Percentiles rank a stretch among this genome's conserved stretches.
Evolutionary conservation across 139 green algal species (phyloP).

Genomic region (Picochlorum sp.): DNA sequence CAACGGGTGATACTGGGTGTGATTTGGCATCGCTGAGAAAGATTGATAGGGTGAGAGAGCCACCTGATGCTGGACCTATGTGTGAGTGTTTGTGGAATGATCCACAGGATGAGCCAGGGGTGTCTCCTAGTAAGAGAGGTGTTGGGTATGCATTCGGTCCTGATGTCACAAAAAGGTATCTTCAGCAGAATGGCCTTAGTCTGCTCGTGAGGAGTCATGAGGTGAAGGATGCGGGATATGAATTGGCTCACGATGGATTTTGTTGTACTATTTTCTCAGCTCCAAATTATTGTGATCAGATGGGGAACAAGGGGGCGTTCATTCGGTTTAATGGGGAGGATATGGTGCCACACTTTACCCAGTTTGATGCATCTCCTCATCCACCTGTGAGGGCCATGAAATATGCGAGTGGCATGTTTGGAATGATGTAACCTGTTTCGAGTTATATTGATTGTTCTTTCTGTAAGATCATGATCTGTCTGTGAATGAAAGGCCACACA

Average conservation of each 20-base stretch:
- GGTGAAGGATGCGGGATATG: slow-evolving; percentile 94
- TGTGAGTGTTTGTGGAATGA: slow-evolving; percentile 96
- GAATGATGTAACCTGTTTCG: not conserved
- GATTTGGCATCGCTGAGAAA: slow-evolving; percentile 78
- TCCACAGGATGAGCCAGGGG: slow-evolving; percentile 58
- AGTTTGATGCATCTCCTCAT: slow-evolving; percentile 78
- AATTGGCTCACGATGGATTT: slow-evolving; percentile 83
- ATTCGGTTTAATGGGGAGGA: slow-evolving; percentile 83
- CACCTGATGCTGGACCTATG: slow-evolving; percentile 91
- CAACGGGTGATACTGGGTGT: slow-evolving; percentile 66
- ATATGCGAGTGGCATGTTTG: slow-evolving; percentile 61
- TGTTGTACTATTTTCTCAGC: slow-evolving; percentile 92
- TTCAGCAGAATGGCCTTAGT: slow-evolving; percentile 80
- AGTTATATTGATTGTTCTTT: no score
- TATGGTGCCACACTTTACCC: slow-evolving; percentile 90
- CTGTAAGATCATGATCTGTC: no score
- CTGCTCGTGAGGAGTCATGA: slow-evolving; percentile 81
- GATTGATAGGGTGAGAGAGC: slow-evolving; percentile 83
- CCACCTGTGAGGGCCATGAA: slow-evolving; percentile 89
- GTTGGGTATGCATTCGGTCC: slow-evolving; percentile 76
- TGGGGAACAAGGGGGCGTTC: slow-evolving; percentile 73
- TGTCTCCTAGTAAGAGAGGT: slow-evolving; percentile 79
- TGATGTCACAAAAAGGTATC: slow-evolving; percentile 75
- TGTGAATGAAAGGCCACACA: not conserved
- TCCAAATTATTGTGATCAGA: slow-evolving; percentile 93